Percentiles rank a stretch among this genome's conserved stretches.
Evolutionary conservation across 345 rosid species (phyloP).

Genomic region (Adansonia digitata): DNA sequence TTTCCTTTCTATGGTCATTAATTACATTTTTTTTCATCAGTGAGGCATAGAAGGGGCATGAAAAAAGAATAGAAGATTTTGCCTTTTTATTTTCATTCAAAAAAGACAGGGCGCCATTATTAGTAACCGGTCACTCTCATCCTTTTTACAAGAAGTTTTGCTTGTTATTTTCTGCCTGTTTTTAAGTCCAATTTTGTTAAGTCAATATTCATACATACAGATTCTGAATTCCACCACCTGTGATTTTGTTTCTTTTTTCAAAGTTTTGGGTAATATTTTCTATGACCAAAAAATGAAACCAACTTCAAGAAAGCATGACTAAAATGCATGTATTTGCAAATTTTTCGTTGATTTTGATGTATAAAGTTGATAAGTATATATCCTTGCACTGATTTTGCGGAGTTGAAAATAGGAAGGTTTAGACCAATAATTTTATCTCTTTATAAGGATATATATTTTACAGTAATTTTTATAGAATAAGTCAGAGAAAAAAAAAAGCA

Average conservation of each 20-base stretch:
- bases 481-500: neutral
- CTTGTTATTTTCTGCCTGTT: neutral
- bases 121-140: neutral
- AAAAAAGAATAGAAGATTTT: no score
- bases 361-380: neutral
- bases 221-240: neutral
- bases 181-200: neutral
- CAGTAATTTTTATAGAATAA: conserved; percentile 7
- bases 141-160: neutral
- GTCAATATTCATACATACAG: neutral
- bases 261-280: neutral
- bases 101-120: neutral
- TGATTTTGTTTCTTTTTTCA: neutral
- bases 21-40: no score
- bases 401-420: neutral
- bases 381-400: conserved; percentile 29
- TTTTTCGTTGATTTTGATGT: neutral
- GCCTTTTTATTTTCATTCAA: no score
- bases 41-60: no score
- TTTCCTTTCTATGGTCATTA: no score
- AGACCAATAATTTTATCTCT: neutral
- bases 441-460: neutral
- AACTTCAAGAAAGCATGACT: neutral
- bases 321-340: neutral
- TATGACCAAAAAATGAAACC: neutral